Evolutionary conservation across 768 basidiomycete genomes (phyloP).

Genomic region (Termitomyces sp.): DNA sequence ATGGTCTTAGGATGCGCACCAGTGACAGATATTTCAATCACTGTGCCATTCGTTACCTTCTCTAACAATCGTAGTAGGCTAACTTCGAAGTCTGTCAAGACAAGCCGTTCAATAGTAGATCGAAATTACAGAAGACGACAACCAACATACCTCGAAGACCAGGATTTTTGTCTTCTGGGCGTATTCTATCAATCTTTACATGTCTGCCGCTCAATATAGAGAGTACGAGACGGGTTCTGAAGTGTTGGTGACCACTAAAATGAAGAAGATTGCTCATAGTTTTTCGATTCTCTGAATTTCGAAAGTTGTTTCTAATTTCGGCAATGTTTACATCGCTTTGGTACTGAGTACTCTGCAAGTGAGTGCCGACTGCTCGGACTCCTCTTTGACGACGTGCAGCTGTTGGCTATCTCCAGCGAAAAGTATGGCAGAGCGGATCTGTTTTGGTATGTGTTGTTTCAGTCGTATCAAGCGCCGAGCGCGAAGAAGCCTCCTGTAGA

Average conservation of each 20-base stretch:
- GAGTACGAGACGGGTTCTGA: slow-evolving; percentile 83
- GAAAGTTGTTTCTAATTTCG: not conserved
- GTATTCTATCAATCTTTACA: slow-evolving; percentile 81
- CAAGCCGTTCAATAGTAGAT: not conserved
- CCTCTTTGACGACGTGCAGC: too few species aligned
- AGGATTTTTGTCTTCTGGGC: slow-evolving; percentile 89
- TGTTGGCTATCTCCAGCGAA: too few species aligned
- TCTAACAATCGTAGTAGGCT: slow-evolving; percentile 84
- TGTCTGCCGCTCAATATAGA: slow-evolving; percentile 85
- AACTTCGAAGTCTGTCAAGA: slow-evolving; percentile 77
- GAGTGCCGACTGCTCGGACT: too few species aligned
- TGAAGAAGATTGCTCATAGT: slow-evolving; percentile 43
- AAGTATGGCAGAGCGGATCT: too few species aligned
- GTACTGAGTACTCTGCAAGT: too few species aligned
- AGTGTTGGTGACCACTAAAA: slow-evolving; percentile 76
- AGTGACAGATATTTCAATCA: slow-evolving; percentile 95
- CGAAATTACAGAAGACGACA: not conserved
- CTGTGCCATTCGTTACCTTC: slow-evolving; percentile 88
- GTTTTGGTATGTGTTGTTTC: too few species aligned
- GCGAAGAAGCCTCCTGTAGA: too few species aligned
- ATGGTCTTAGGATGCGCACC: slow-evolving; percentile 40
- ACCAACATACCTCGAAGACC: slow-evolving; percentile 72
- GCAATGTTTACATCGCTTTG: not conserved
- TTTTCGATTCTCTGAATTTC: not conserved
- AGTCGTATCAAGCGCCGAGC: too few species aligned